phyloP scores from a whole-genome alignment of 2,329 filamentous ascomycete genomes.

The Xylaria sp. region DNA sequence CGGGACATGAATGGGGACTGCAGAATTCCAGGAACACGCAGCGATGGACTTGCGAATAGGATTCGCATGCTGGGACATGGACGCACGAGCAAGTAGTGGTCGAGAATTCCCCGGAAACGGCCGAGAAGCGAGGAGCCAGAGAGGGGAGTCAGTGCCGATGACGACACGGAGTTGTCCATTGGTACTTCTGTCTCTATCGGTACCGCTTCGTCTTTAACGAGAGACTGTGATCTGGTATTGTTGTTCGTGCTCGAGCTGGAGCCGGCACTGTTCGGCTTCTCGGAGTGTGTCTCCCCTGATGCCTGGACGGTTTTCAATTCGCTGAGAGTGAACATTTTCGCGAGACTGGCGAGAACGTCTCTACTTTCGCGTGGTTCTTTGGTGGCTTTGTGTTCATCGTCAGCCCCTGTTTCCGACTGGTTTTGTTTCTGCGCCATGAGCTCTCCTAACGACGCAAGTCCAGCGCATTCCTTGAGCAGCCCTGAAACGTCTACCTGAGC shows the following conservation, averaged over 20 bases:
- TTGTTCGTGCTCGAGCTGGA: constrained; percentile 42
- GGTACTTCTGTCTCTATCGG: constrained; percentile 20
- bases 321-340: constrained; percentile 74
- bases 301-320: constrained; percentile 73
- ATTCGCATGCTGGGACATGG: constrained; percentile 73
- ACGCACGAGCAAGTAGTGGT: constrained; percentile 71
- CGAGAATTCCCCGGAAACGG: constrained; percentile 57
- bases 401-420: not conserved
- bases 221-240: constrained; percentile 55
- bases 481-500: constrained; percentile 78
- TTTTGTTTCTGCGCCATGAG: constrained; percentile 52
- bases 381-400: constrained; percentile 10
- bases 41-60: constrained; percentile 74
- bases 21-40: constrained; percentile 74
- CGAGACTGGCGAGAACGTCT: constrained; percentile 68
- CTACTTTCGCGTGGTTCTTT: constrained; percentile 24
- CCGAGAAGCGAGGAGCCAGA: constrained; percentile 43
- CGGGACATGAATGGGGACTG: constrained; percentile 67
- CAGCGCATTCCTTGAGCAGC: constrained; percentile 72
- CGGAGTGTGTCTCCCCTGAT: constrained; percentile 65
- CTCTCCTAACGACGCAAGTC: constrained; percentile 69
- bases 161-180: constrained; percentile 25
- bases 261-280: constrained; percentile 57
- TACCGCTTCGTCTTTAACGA: constrained; percentile 53
- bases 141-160: constrained; percentile 22